A percentile compares a stretch with the other conserved stretches of the same genome.
Conservation (phyloP, 805 yeast genomes). For the Myxozyma neglecta region DNA sequence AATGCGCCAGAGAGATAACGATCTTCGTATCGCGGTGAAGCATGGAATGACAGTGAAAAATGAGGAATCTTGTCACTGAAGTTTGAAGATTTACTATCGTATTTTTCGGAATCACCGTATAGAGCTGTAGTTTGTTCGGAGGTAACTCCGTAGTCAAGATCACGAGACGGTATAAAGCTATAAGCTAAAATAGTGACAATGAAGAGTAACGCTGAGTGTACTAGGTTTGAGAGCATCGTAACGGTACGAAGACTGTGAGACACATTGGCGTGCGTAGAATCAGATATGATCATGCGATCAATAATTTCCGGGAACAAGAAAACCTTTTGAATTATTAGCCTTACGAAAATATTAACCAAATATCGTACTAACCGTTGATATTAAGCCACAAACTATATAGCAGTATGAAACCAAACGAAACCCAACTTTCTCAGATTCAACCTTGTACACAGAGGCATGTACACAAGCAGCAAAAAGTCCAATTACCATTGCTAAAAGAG, state of each 20-base stretch:
- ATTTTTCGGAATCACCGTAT: neutral
- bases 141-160: neutral
- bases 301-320: constrained; percentile 13
- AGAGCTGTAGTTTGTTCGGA: neutral
- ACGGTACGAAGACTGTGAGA: constrained; percentile 5
- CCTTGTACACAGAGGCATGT: neutral
- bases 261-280: neutral
- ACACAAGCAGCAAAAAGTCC: constrained; percentile 6
- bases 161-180: constrained; percentile 1
- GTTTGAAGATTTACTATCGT: neutral
- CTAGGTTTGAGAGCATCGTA: constrained; percentile 10
- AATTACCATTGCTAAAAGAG: neutral
- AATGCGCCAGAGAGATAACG: constrained; percentile 11
- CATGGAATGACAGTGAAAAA: constrained; percentile 24
- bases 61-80: neutral
- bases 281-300: constrained; percentile 3
- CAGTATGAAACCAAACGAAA: constrained; percentile 4
- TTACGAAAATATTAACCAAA: neutral
- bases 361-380: constrained; percentile 5
- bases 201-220: constrained; percentile 12
- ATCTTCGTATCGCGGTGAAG: constrained; percentile 29
- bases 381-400: constrained; percentile 3
- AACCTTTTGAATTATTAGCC: neutral
- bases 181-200: constrained; percentile 13
- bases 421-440: constrained; percentile 4